phyloP scores from a whole-genome alignment of 176 grass and related monocot species.

The sorghum (Sorghum bicolor) region Sorghum_bicolor_NCBIv3 NC_012871.2:65360501-65361000 shows the following conservation, averaged over 20 bases:
- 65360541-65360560: background rate
- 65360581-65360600: background rate
- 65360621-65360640: background rate
- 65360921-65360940: background rate
- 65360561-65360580: slow-evolving; percentile 11
- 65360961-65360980: background rate
- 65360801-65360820: background rate
- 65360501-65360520: background rate
- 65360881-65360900: background rate
- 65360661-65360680: background rate
- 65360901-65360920: background rate
- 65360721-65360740: no score
- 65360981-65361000: background rate
- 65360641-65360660: background rate
- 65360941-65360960: background rate
- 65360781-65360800: background rate
- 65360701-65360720: no score
- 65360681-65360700: no score
- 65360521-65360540: background rate
- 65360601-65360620: background rate
- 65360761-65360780: no score
- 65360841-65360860: slow-evolving; percentile 15
- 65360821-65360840: background rate
- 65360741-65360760: no score
- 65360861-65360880: slow-evolving; percentile 30